Base-by-base conservation (phyloP, 2,329 filamentous ascomycete species). In the Ceratocystis cacaofunesta region DNA sequence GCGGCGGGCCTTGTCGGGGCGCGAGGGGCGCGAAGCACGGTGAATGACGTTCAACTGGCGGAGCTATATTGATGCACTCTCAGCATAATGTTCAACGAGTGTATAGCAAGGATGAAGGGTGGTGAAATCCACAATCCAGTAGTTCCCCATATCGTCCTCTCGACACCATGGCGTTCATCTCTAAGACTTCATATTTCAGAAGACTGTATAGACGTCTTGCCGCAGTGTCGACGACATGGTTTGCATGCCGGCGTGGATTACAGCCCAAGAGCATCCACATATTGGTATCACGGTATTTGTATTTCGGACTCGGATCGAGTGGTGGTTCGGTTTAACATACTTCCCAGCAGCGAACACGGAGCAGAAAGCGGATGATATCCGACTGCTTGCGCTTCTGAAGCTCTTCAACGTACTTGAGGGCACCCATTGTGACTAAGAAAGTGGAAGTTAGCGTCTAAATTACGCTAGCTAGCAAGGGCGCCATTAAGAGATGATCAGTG, bases 341-440 rank as follows among this genome's bases (percentile, higher is more conserved):
- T 90, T 99, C 94, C 94, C 94, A 99, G 92, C 94, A 99, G 83
- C 94, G 92, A 78, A 96, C 91, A 80, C 91, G 92, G 81, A 96
- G 90, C 83, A 99, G 88, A 87, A 99, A 99, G 84, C 92, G 92
- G 84, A 97, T 90, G 78, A 99, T 89, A 86, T 99, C 94, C 80
- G 90, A 96, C 88, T 99, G 94, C 91, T 99, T 99, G 90, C 96
- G 96, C 91, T 99, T 97, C 82, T 96, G 91, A 84, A 99, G 89
- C 87, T 99, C 94, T 87, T 99, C 95, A 83, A 99, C 90, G 85
- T 96, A 99, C 85, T 99, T 99, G 81, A 96, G 90, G 85, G 92
- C 92, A 89, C 94, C 94, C 94, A 96, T 96, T 86, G 92, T 84
- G 78, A 76, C 81, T 83, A 48, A 52, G 5, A 41, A 46, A 15